A percentile compares a stretch with the other conserved stretches of the same genome.
These are phyloP conservation scores for Fusarium continuum DNA, from an alignment of 2,329 filamentous ascomycete genomes.

Conservation along the genomic window DNA sequence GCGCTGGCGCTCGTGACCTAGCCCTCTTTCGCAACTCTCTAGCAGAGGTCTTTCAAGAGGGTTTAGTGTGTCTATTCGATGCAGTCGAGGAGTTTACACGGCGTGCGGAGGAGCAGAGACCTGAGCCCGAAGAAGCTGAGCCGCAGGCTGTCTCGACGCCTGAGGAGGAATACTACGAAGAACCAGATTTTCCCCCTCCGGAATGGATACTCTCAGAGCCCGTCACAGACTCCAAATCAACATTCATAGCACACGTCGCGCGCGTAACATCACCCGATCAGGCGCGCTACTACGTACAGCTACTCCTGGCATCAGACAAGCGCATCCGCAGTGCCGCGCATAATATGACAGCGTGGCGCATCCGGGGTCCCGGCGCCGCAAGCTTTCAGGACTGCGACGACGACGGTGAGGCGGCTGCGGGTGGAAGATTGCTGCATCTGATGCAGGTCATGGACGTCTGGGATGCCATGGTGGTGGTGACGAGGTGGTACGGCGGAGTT, in stretches of 20 bases:
- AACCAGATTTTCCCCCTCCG: conserved; percentile 36
- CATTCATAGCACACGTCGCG: conserved; percentile 83
- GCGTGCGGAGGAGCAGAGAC: conserved; percentile 48
- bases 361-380: conserved; percentile 65
- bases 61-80: conserved; percentile 88
- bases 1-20: conserved; percentile 77
- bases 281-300: conserved; percentile 74
- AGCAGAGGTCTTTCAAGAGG: conserved; percentile 72
- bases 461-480: conserved; percentile 92
- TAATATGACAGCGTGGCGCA: conserved; percentile 95
- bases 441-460: conserved; percentile 96
- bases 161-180: conserved; percentile 23
- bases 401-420: conserved; percentile 93
- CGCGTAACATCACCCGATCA: conserved; percentile 74
- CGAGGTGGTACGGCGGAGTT: conserved; percentile 93
- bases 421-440: conserved; percentile 83
- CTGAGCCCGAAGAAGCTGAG: conserved; percentile 39
- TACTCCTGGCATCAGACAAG: conserved; percentile 83
- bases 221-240: conserved; percentile 83
- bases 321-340: conserved; percentile 88
- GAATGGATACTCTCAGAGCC: conserved; percentile 79
- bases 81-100: conserved; percentile 79
- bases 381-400: conserved; percentile 92
- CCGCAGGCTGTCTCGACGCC: conserved; percentile 30
- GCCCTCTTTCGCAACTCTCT: conserved; percentile 74